Evolutionary conservation across 2,329 filamentous ascomycete genomes (phyloP), one percentile per base, ranked within the genome.

Genomic region (Pestalotiopsis fici): DNA sequence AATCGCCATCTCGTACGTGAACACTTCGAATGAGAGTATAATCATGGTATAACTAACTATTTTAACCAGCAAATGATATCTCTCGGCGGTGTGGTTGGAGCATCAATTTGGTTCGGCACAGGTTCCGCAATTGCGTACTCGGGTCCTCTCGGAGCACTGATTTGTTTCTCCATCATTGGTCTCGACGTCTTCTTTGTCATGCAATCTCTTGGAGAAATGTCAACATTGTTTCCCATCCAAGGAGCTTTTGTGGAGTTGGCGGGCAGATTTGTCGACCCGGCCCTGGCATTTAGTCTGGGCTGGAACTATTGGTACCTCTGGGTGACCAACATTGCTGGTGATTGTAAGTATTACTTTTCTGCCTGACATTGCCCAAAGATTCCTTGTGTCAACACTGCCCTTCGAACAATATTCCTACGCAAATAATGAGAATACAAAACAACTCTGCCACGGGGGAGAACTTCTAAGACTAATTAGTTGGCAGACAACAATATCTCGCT

Each of bases 141-240:
- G 65, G 76, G 76, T 2, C 76, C 76, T 6, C 69, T 76, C 11
- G 76, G 77, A 12, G 75, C 77, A 1, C 64, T 78, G n/a, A 69
- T 78, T 25, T 75, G 75, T 69, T 78, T 77, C 68, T 64, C 77
- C 28, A 73, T 78, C 68, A 69, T 77, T 55, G 76, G 75, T 11
- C 55, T 78, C 4, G 75, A 78, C 66, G 74, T 76, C 50, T 78
- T 75, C 68, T 78, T 77, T 67, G 75, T 77, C 65, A 87, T 85
- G 80, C 86, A 87, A 77, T 83, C 81, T 1, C 74, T 88, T 5
- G 86, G 86, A n/a, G 86, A 88, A 72, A 81, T 88, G 78, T 83
- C 85, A 1, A 87, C 86, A 0, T 72, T 86, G 2, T 86, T 86
- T 55, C 85, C 85, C 0, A 82, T 84, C 0, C 82, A 83, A n/a